A percentile compares a stretch with the other conserved stretches of the same genome.
These are phyloP conservation scores for Kazachstania taianensis DNA, from an alignment of 805 yeast genomes.

Conservation along the genomic window DNA sequence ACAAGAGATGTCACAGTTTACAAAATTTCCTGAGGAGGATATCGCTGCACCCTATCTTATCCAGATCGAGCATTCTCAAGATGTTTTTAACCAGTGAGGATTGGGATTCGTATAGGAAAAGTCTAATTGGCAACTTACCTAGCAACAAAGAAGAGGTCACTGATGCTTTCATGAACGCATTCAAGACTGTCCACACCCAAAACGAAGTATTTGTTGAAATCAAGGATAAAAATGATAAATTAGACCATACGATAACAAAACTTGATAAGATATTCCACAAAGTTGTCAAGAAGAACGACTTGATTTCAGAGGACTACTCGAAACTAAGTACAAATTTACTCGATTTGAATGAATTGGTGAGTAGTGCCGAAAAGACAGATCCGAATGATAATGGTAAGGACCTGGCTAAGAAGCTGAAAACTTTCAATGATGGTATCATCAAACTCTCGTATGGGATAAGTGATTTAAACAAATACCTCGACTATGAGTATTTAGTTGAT, in stretches of 20 bases:
- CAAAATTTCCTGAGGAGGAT: constrained; percentile 66
- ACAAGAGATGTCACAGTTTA: constrained; percentile 70
- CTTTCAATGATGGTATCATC: constrained; percentile 39
- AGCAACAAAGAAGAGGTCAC: constrained; percentile 57
- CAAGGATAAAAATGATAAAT: constrained; percentile 67
- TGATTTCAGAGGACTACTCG: constrained; percentile 61
- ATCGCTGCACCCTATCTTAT: constrained; percentile 61
- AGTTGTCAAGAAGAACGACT: constrained; percentile 61
- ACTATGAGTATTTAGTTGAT: constrained; percentile 72
- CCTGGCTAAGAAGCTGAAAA: constrained; percentile 29
- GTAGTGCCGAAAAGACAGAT: constrained; percentile 19
- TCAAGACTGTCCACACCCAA: constrained; percentile 59
- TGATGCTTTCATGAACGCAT: constrained; percentile 89
- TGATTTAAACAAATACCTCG: constrained; percentile 44
- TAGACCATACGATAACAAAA: constrained; percentile 72
- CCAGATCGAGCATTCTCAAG: constrained; percentile 50
- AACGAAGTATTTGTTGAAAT: constrained; percentile 75
- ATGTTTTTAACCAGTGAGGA: constrained; percentile 25
- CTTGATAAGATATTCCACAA: constrained; percentile 71
- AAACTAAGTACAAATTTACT: constrained; percentile 61
- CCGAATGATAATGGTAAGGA: no score
- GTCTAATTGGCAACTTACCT: constrained; percentile 18
- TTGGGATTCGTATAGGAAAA: constrained; percentile 28
- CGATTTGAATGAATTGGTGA: constrained; percentile 53
- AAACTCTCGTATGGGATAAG: constrained; percentile 35